Evolutionary conservation across 139 green algal species (phyloP).

Genomic region (Trebouxia sp.): DNA sequence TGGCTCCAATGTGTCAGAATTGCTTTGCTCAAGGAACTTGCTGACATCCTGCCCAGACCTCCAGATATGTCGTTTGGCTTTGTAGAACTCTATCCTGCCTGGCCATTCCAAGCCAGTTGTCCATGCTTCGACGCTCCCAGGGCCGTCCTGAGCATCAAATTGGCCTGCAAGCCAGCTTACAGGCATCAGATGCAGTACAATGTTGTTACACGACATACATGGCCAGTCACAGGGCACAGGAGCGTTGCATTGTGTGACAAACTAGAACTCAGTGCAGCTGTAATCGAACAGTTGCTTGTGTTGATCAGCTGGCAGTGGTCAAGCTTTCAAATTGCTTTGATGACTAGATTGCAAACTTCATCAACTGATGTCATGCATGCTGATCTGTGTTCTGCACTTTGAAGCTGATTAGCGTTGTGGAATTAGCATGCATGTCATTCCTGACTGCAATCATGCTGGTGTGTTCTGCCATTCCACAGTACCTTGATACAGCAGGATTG

Average conservation of each 20-base stretch:
- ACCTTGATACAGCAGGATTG: constrained; percentile 73
- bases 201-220: too few species aligned
- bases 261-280: too few species aligned
- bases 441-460: not conserved
- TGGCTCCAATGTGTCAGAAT: too few species aligned
- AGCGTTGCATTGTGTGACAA: too few species aligned
- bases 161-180: constrained; percentile 45
- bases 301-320: too few species aligned
- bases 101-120: constrained; percentile 57
- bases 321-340: not conserved
- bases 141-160: constrained; percentile 69
- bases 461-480: too few species aligned
- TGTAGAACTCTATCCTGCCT: not conserved
- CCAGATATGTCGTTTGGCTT: not conserved
- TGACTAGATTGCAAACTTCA: too few species aligned
- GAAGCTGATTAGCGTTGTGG: not conserved
- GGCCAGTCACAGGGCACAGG: too few species aligned
- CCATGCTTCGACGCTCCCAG: constrained; percentile 55
- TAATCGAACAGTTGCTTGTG: too few species aligned
- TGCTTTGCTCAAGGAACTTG: not conserved
- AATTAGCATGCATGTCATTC: not conserved
- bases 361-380: not conserved
- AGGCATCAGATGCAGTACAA: too few species aligned
- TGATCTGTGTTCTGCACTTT: not conserved
- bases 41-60: not conserved